Evolutionary conservation across 805 yeast genomes (phyloP).

Genomic region (Candida manassasensis): DNA sequence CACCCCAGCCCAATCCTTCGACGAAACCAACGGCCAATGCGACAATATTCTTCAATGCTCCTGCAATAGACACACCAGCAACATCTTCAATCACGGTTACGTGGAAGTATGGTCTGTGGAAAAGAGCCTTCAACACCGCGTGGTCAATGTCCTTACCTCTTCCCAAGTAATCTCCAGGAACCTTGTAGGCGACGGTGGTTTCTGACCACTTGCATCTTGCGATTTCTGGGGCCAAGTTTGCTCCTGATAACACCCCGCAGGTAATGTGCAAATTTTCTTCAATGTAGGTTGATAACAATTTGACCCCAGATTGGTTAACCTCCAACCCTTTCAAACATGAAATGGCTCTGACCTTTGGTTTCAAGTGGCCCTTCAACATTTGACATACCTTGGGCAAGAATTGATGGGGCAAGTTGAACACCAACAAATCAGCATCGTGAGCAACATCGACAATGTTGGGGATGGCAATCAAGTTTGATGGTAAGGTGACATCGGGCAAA

Average conservation of each 20-base stretch:
- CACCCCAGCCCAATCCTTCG: constrained; percentile 47
- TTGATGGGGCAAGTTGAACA: constrained; percentile 45
- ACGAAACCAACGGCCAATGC: constrained; percentile 45
- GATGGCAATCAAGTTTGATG: constrained; percentile 36
- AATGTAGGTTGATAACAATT: constrained; percentile 39
- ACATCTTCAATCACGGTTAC: constrained; percentile 42
- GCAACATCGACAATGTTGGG: constrained; percentile 37
- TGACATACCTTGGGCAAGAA: constrained; percentile 36
- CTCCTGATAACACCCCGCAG: constrained; percentile 47
- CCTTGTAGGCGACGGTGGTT: constrained; percentile 40
- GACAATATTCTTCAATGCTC: constrained; percentile 44
- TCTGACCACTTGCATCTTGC: constrained; percentile 46
- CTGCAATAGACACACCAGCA: constrained; percentile 44
- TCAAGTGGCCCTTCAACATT: constrained; percentile 36
- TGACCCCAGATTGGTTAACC: constrained; percentile 40
- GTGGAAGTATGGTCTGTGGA: constrained; percentile 46
- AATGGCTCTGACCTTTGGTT: constrained; percentile 37
- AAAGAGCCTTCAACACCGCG: constrained; percentile 35
- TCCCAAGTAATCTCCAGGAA: constrained; percentile 37
- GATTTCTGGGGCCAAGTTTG: constrained; percentile 44
- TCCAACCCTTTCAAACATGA: constrained; percentile 45
- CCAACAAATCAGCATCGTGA: constrained; percentile 38
- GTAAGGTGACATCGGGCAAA: constrained; percentile 39
- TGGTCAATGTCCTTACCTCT: constrained; percentile 39
- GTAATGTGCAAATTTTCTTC: constrained; percentile 40